phyloP scores from a whole-genome alignment of 108 stramenopile genomes.

The Cyclotella atomus region DNA sequence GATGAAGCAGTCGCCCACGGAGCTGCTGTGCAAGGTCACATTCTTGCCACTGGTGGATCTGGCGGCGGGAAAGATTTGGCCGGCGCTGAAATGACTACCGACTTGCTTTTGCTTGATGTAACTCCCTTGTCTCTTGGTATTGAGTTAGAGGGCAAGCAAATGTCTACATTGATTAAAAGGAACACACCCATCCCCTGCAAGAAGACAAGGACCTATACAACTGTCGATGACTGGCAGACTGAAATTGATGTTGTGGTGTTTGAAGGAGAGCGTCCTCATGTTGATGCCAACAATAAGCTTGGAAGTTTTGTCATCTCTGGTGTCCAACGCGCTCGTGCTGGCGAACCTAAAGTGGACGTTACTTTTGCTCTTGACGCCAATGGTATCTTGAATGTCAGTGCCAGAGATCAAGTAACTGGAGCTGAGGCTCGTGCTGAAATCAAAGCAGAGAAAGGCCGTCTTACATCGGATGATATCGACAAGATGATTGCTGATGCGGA shows the following conservation, averaged over 20 bases:
- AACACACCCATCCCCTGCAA: slow-evolving; percentile 78
- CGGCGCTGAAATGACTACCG: slow-evolving; percentile 56
- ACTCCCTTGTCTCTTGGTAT: slow-evolving; percentile 89
- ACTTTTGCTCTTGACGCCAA: slow-evolving; percentile 88
- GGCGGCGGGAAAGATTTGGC: slow-evolving; percentile 68
- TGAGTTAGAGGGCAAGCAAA: slow-evolving; percentile 74
- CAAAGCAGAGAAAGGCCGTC: slow-evolving; percentile 88
- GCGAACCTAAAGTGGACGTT: slow-evolving; percentile 85
- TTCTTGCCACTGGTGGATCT: slow-evolving; percentile 63
- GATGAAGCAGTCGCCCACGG: slow-evolving; percentile 79
- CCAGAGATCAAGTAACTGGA: slow-evolving; percentile 88
- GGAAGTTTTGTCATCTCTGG: slow-evolving; percentile 83
- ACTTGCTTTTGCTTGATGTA: slow-evolving; percentile 87
- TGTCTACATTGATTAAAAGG: slow-evolving; percentile 76
- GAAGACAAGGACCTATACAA: slow-evolving; percentile 74
- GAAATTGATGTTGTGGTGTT: slow-evolving; percentile 86
- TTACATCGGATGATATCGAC: slow-evolving; percentile 87
- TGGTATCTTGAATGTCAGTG: slow-evolving; percentile 90
- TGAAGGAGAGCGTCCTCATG: slow-evolving; percentile 83
- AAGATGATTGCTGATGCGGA: slow-evolving; percentile 93
- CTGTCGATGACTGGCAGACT: slow-evolving; percentile 79
- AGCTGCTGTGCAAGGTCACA: slow-evolving; percentile 80
- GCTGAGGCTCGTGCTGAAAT: slow-evolving; percentile 87
- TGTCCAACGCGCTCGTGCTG: slow-evolving; percentile 77
- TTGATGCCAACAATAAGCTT: slow-evolving; percentile 87